Evolutionary conservation across 768 basidiomycete genomes (phyloP).

Genomic region (Mycena crocata): DNA sequence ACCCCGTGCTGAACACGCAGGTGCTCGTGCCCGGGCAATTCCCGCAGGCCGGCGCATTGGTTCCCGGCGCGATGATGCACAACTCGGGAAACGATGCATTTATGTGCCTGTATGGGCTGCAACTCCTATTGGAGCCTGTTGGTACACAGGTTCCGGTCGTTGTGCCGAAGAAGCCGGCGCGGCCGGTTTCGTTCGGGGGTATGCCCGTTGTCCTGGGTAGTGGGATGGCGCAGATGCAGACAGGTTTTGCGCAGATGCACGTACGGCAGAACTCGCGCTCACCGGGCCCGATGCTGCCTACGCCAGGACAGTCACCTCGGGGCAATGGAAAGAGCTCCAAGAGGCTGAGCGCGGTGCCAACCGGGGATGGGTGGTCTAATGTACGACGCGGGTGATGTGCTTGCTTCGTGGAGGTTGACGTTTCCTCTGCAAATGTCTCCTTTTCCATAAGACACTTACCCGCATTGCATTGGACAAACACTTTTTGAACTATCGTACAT

Average conservation of each 20-base stretch:
- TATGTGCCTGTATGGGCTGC: conserved; percentile 73
- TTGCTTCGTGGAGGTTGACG: no score
- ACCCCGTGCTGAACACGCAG: conserved; percentile 27
- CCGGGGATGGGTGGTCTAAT: conserved; percentile 25
- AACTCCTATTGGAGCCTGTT: conserved; percentile 72
- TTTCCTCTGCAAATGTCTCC: no score
- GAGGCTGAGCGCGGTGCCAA: conserved; percentile 24
- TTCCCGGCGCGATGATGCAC: conserved; percentile 61
- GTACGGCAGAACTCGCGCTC: conserved; percentile 15
- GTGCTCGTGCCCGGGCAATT: conserved; percentile 21
- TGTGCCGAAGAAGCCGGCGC: conserved; percentile 41
- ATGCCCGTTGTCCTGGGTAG: conserved; percentile 13
- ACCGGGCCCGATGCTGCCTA: conserved; percentile 16
- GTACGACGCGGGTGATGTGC: conserved; percentile 26
- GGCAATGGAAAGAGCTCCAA: conserved; percentile 23
- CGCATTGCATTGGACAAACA: no score
- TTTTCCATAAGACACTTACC: no score
- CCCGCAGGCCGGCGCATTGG: conserved; percentile 30
- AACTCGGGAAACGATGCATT: conserved; percentile 89
- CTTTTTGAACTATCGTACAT: no score
- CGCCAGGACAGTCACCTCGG: conserved; percentile 20
- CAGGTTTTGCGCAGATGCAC: conserved; percentile 29
- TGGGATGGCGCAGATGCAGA: no score
- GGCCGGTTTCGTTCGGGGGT: conserved; percentile 7
- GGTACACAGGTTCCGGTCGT: conserved; percentile 49